Conservation (phyloP, 305 asterid species). For the Solanum hybrid region DNA sequence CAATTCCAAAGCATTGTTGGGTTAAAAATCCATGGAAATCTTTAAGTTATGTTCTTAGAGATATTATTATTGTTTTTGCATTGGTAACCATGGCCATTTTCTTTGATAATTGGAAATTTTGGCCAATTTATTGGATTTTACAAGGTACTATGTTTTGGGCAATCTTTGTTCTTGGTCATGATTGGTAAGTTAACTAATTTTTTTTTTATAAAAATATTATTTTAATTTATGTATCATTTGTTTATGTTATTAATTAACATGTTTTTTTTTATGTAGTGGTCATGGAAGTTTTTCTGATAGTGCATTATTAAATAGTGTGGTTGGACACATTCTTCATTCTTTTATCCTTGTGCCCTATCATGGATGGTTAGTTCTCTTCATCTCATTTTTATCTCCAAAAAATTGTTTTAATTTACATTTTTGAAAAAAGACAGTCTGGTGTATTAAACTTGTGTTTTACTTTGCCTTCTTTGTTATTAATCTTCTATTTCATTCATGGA, state of each 20-base stretch:
- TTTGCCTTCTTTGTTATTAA: too few relatives aligned
- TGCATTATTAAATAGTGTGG: slow-evolving; percentile 47
- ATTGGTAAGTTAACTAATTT: slow-evolving; percentile 39
- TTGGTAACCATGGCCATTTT: slow-evolving; percentile 54
- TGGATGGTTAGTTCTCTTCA: slow-evolving; percentile 57
- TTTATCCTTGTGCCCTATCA: slow-evolving; percentile 92
- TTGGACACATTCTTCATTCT: slow-evolving; percentile 84
- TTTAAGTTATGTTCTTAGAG: slow-evolving; percentile 55
- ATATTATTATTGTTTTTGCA: slow-evolving; percentile 37
- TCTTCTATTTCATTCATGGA: too few relatives aligned
- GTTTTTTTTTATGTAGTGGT: slow-evolving; percentile 44
- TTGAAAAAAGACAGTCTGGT: neutral
- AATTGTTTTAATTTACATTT: neutral
- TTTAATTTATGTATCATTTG: neutral
- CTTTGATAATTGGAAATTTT: slow-evolving; percentile 44
- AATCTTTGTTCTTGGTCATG: slow-evolving; percentile 92
- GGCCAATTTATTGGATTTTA: slow-evolving; percentile 85
- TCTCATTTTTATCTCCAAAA: neutral
- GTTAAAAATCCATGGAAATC: slow-evolving; percentile 77
- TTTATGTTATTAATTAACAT: too few relatives aligned
- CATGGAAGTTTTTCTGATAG: slow-evolving; percentile 83
- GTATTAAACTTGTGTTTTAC: neutral
- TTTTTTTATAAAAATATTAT: neutral
- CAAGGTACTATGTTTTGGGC: slow-evolving; percentile 99
- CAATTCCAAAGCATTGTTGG: slow-evolving; percentile 97